Percentiles rank a stretch among this genome's conserved stretches.
Evolutionary conservation across 208 protist species (phyloP).

Genomic region (Wallacemonas sp.): DNA sequence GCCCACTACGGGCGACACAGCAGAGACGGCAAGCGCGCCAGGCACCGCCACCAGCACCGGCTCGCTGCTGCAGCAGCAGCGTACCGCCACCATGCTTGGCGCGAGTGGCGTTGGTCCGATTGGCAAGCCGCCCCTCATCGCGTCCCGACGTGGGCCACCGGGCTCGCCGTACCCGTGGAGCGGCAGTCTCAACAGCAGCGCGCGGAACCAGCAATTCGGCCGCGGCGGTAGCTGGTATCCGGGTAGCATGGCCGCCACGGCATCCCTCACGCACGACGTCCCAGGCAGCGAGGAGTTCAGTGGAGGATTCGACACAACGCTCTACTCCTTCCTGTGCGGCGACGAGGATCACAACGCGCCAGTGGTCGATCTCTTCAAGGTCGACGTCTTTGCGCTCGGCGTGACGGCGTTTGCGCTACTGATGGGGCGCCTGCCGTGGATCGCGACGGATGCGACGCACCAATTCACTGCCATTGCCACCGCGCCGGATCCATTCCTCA

Average conservation of each 20-base stretch:
- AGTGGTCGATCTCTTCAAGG: slow-evolving; percentile 61
- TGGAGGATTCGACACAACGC: not conserved
- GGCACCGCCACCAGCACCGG: too few species aligned
- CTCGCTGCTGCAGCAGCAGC: too few species aligned
- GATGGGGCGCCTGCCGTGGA: slow-evolving; percentile 61
- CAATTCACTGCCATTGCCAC: slow-evolving; percentile 50
- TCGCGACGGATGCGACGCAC: slow-evolving; percentile 32
- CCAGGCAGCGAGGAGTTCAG: too few species aligned
- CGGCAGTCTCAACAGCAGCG: not conserved
- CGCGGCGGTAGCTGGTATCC: too few species aligned
- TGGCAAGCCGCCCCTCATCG: slow-evolving; percentile 10
- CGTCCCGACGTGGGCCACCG: not conserved
- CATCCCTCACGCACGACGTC: too few species aligned
- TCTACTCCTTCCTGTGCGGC: too few species aligned
- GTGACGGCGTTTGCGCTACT: slow-evolving; percentile 74
- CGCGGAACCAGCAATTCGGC: too few species aligned
- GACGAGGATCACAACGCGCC: not conserved
- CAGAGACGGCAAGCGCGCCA: too few species aligned
- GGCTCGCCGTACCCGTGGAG: not conserved
- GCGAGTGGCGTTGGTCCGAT: not conserved
- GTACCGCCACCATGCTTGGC: too few species aligned
- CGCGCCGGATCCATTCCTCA: slow-evolving; percentile 53
- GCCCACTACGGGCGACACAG: too few species aligned
- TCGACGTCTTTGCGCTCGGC: slow-evolving; percentile 67
- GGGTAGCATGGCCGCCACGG: too few species aligned